Evolutionary conservation across 148 eudicot genomes (phyloP), one percentile per base, ranked within the genome.

Genomic region (Fallopia convolvulus): DNA sequence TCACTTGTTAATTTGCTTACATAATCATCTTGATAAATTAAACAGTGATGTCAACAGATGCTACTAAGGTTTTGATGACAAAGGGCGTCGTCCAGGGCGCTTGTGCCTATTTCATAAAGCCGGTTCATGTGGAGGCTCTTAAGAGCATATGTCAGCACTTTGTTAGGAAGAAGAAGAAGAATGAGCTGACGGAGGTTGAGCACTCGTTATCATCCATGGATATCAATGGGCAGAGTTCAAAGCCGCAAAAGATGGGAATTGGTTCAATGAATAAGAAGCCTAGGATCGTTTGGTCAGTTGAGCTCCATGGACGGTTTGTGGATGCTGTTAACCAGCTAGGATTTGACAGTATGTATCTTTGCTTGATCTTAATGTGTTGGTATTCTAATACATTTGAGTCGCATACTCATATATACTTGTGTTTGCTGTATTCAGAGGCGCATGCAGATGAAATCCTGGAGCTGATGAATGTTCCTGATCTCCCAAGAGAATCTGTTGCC

Each of bases 81-180:
- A 90, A 91, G 82, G 98, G 98, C 6, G 90, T 91, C n/a, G 91
- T 92, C 8, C 97, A 93, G 44, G 98, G 98, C 60, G 98, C 98
- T 1, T 91, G 93, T 78, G 98, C 91, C 84, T 93, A 93, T 86
- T 81, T 91, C 50, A 91, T 93, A 70, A 93, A 93, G 74, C 98
- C 96, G 0, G 93, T 93, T 39, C 87, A 93, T 30, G 90, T 91
- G 44, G 97, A 93, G 87, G 98, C 92, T 7, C 76, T 93, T 50
- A 91, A 86, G 85, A 91, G 87, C 78, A 88, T 93, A 80, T 93
- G 98, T 97, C 94, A 93, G 83, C 98, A 93, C 15, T 91, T 93
- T 32, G 90, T 91, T 75, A 81, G 97, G 52, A 93, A 90, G 86
- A 88, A 80, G 86, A 90, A 87, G 82, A 77, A 87, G 82, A 77